Evolutionary conservation across 805 yeast genomes (phyloP), one percentile per base, ranked within the genome.

Genomic region (Kodamaea hsintzibuensis): DNA sequence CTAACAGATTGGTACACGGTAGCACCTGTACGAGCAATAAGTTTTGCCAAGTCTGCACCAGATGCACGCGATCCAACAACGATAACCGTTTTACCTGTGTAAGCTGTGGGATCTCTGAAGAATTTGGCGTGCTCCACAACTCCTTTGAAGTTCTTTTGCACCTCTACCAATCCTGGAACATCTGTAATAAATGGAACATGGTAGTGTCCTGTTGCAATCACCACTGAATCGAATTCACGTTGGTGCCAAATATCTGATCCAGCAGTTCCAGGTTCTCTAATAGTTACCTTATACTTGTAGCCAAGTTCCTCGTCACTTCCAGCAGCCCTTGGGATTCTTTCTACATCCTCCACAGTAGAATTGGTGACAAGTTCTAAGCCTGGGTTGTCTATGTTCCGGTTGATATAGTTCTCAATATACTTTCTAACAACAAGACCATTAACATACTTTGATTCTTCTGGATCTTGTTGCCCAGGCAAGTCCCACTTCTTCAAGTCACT

Each of bases 201-300:
- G 60, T 78, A 79, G 62, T 79, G 82, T 17, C 83, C 83, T 14
- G 73, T 71, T 7, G 82, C 78, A 14, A 79, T 69, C 17, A 78
- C 65, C 16, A 79, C 72, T 18, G 74, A 64, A 61, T 79, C 82
- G 54, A 67, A 79, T 10, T 56, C 62, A 43, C 69, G 65, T 49
- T 66, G 72, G 55, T 58, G 68, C 81, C 81, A 77, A 8, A 59
- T 44, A 30, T 76, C 80, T 2, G 62, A 12, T 1, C 57, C 57
- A 10, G 62, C 62, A 19, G 49, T 42, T 45, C 57, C 46, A 56
- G 62, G 14, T 59, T 60, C 55, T 64, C 78, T 63, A 17, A 73
- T 50, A 0, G 71, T 66, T 25, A 74, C 50, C n/a, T 59, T 62
- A 57, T 71, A 74, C 40, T 60, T 55, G 38, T 64, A 61, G 1